Base-by-base conservation (phyloP, 768 basidiomycete species). In the Trametes cinnabarina region DNA sequence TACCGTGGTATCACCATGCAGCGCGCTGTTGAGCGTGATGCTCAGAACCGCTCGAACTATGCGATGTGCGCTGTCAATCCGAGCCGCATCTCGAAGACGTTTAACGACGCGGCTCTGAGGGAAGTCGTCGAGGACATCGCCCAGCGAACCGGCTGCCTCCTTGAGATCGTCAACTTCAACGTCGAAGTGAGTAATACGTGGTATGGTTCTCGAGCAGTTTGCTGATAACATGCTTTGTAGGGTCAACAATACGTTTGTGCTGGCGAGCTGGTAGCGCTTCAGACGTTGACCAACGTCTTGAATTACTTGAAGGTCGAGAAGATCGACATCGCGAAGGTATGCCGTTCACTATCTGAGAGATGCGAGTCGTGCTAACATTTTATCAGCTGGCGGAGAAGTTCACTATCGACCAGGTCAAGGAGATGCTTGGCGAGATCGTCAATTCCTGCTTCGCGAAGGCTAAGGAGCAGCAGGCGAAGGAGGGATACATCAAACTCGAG, bases 1-100 rank as follows among this genome's bases (percentile, higher is more conserved):
- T 99, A 98, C 74, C 93, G 97, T 71, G 97, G 97, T 66, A 95
- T 99, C 69, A 99, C 97, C 34, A 99, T 98, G 97, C 97, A 98
- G 69, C 93, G 97, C 22, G 97, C 97, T 25, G 97, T 99, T 57
- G 94, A 97, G 74, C 92, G 97, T 30, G 97, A 99, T 69, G 79
- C 88, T 2, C 79, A 90, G 56, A 95, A 95, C 68, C 85, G 97
- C 35, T 96, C 93, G 23, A 94, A 95, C 71, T 99, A 98, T 66
- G 95, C 94, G 9, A 98, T 99, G 97, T 95, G 94, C 73, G 96
- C 97, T n/a, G 91, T 97, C 65, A 98, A 99, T 72, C 96, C 96
- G 3, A 88, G 92, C 65, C 89, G 96, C 54, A 92, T 99, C 61
- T 92, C 93, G 32, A 88, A 88, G 71, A 87, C 92, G 1, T 99